Conservation (phyloP, 306 rosid genomes). For the Sicyos baderoa region DNA sequence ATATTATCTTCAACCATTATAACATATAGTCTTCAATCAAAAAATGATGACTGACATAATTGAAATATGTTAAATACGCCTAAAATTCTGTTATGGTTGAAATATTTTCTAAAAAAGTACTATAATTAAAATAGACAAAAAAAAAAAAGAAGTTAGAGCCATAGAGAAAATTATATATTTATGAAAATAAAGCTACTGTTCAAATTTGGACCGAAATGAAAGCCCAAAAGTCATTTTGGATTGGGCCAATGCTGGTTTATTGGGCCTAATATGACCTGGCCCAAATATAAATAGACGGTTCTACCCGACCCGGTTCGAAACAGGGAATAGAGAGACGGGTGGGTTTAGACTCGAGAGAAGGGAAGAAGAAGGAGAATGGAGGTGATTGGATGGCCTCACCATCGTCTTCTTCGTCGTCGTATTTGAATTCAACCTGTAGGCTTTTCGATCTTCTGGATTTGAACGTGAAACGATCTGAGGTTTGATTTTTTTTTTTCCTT, state of each 20-base stretch:
- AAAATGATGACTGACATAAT: too few relatives aligned
- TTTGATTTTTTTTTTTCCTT: not conserved
- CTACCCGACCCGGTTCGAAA: conserved; percentile 10
- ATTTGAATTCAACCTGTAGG: conserved; percentile 21
- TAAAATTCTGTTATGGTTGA: too few relatives aligned
- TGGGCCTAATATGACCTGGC: not conserved
- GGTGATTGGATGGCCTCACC: conserved; percentile 27
- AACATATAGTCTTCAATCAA: too few relatives aligned
- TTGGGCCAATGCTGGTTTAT: not conserved
- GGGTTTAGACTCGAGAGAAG: not conserved
- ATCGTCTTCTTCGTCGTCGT: conserved; percentile 20
- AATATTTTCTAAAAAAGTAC: too few relatives aligned
- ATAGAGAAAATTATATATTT: too few relatives aligned
- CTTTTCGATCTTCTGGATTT: conserved; percentile 25
- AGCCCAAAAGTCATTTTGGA: not conserved
- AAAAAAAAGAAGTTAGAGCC: too few relatives aligned
- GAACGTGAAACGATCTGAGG: conserved; percentile 22
- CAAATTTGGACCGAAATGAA: not conserved
- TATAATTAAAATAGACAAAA: too few relatives aligned
- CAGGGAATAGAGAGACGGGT: not conserved
- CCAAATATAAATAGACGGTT: not conserved
- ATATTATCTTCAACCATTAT: too few relatives aligned
- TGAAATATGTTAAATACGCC: too few relatives aligned
- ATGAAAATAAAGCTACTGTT: too few relatives aligned
- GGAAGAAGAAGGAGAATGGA: conserved; percentile 1